These are phyloP conservation scores for Mycena pura DNA, from an alignment of 768 basidiomycete genomes.

Conservation along the genomic window DNA sequence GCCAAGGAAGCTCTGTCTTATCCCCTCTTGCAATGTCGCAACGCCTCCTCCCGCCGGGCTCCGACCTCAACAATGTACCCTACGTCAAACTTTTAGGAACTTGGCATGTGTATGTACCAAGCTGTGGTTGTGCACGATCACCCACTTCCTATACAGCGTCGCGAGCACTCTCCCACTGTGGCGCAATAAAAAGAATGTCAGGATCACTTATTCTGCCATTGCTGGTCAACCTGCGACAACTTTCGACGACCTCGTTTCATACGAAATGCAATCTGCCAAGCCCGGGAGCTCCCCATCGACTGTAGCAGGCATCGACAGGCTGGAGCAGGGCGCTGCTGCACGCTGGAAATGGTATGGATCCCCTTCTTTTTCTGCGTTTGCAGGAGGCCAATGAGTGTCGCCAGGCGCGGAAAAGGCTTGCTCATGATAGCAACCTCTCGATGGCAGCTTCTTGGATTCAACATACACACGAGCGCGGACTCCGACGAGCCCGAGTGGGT, in stretches of 20 bases:
- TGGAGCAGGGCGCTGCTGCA: background rate
- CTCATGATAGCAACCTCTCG: conserved; percentile 23
- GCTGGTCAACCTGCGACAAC: conserved; percentile 7
- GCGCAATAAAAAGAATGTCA: conserved; percentile 4
- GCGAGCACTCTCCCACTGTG: conserved; percentile 12
- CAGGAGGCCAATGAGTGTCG: background rate
- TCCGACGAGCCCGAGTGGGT: conserved; percentile 19
- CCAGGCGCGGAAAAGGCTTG: conserved; percentile 21
- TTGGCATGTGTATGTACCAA: conserved; percentile 1
- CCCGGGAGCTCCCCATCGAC: background rate
- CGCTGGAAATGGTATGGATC: conserved; percentile 5
- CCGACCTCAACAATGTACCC: background rate
- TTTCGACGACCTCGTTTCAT: conserved; percentile 10
- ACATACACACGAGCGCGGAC: background rate
- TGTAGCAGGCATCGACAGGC: conserved; percentile 9
- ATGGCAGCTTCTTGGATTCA: conserved; percentile 24
- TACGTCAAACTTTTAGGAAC: background rate
- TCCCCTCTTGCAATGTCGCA: background rate
- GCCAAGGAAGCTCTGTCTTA: no score
- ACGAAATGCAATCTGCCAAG: conserved; percentile 1
- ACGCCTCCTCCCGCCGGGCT: conserved; percentile 1
- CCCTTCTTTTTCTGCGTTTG: background rate
- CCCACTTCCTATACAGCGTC: background rate
- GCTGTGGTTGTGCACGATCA: background rate
- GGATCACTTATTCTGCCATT: conserved; percentile 8